Base-by-base conservation (phyloP, 495 filamentous ascomycete genomes). In the Penicillium antarcticum region DNA sequence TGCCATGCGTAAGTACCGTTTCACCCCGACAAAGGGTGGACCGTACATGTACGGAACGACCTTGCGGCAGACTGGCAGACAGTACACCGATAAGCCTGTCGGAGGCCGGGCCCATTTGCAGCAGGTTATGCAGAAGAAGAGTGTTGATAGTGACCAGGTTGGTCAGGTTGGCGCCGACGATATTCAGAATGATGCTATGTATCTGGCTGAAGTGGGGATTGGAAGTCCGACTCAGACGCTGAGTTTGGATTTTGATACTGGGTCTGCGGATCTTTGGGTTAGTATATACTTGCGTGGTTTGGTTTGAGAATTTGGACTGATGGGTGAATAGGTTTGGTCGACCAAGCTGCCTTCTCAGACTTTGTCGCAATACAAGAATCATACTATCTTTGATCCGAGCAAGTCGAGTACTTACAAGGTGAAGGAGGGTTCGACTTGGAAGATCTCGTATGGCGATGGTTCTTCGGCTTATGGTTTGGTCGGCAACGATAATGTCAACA, bases 201-300 rank as follows among this genome's bases (percentile, higher is more conserved):
- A 89, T 57, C 76, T 91, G 31, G 86, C 81, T 42, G 71, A 79
- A 43, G 79, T 91, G 36, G 51, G 61, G 5, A 85, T 91, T 56
- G 88, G 88, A 24, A 87, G 81, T 1, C 86, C 87, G 9, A 70
- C 74, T 2, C 87, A 91, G 73, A 83, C 67, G 34, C 44, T 89
- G 48, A 78, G 71, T 42, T 61, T 91, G 41, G 84, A 90, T 61
- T 89, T 91, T 56, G 87, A 92, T 67, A 89, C 87, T 24, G 88
- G 86, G 10, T 88, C 85, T 38, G 75, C 84, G 6, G 87, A 91
- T 76, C 74, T 90, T 34, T 92, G 87, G 88, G 87, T 92, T 75
- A 51, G 77, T 58, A 16, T 18, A 19, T 36, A 42, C 34, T 26
- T 24, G 24, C 7, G 21, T 38, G 36, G 13, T 17, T 1, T 13